Evolutionary conservation across 495 filamentous ascomycete species (phyloP), one percentile per base, ranked within the genome.

Genomic region (Cercophora newfieldiana): DNA sequence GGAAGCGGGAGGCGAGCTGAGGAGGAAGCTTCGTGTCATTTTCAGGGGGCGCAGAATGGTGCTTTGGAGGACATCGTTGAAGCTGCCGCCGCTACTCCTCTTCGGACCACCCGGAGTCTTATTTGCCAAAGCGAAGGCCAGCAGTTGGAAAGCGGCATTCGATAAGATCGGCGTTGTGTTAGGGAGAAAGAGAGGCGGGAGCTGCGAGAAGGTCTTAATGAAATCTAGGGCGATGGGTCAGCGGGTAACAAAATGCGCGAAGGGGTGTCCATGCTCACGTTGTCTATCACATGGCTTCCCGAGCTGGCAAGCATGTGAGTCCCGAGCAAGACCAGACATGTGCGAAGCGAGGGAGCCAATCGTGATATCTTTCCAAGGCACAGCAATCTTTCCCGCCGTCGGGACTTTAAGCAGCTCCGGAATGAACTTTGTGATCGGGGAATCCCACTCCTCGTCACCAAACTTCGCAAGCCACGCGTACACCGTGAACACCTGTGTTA

Each of bases 401-500:
- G 58, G 71, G 5, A 75, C 59, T 48, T 69, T 64, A 5, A 67
- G 65, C 16, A 86, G 64, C 48, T 79, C 72, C 0, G 82, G 81
- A 29, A 82, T 72, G 50, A 79, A 78, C 16, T 84, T 69, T 3
- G 79, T 80, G 44, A 86, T 71, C 0, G 79, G 75, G 28, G 78
- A 77, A n/a, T 86, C 78, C 71, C 79, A 74, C 25, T 78, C 76
- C 6, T 77, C 68, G 2, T 70, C 66, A 2, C 69, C 68, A 29
- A 80, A 66, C 8, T 83, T 65, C 37, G 85, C 66, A 0, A 80
- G 78, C 74, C 26, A 82, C 26, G 61, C 19, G 48, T 51, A 76
- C 0, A 79, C 78, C 0, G 83, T 79, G 58, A 85, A 77, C 21
- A 86, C 72, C 63, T 87, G 86, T 0, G 81, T 81, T 33, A 85